Base-by-base conservation (phyloP, 1,284 basidiomycete species). In the Fomes fomentarius region DNA sequence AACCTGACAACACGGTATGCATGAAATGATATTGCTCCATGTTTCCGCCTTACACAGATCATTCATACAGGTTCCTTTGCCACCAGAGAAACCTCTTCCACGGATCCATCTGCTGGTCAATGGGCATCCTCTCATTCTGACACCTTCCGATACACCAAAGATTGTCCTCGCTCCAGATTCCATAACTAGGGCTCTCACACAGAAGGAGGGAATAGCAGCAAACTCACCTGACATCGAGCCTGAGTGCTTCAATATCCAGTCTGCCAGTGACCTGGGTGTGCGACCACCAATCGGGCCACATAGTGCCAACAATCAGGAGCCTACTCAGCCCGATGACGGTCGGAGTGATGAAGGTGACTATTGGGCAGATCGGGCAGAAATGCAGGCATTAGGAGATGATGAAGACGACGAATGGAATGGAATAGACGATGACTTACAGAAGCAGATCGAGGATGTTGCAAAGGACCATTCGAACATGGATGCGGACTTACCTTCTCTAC, bases 281-380 rank as follows among this genome's bases (percentile, higher is more conserved):
- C 30, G 30, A 31, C 30, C 30, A 31, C 30, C 30, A 7, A 7
- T 8, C 14, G 30, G 28, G n/a, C n/a, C n/a, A n/a, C n/a, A n/a
- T n/a, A n/a, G n/a, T n/a, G n/a, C n/a, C n/a, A n/a, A n/a, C n/a
- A n/a, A n/a, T n/a, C n/a, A n/a, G n/a, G n/a, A n/a, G n/a, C n/a
- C n/a, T n/a, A n/a, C n/a, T n/a, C n/a, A n/a, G n/a, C n/a, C n/a
- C n/a, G n/a, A n/a, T 22, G 50, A 52, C 28, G 26, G 19, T 38
- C 30, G 14, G 30, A 42, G 41, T 17, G 53, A 55, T 14, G 47
- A 43, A 31, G 47, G 47, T n/a, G 25, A 28, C 17, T 38, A 41
- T 25, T 51, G 41, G 41, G 31, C 42, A 21, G 54, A 46, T 21
- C 35, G 35, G 31, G 38, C n/a, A 5, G 21, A 38, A 47, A 31